A percentile compares a stretch with the other conserved stretches of the same genome.
phyloP scores from a whole-genome alignment of 345 rosid genomes.

The Sapria himalayana region DNA sequence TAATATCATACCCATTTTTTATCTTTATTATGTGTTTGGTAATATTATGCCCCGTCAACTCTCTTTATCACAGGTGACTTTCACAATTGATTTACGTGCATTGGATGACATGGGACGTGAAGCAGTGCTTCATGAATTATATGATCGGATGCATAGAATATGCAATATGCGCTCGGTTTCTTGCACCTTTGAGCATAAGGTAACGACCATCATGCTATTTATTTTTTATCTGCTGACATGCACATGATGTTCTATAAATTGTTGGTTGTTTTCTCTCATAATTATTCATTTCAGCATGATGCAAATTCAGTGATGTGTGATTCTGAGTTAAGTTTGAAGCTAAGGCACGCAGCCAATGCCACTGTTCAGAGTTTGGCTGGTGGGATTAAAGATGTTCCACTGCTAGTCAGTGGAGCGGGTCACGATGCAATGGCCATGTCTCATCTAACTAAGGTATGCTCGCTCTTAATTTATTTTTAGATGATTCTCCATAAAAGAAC shows the following conservation, averaged over 20 bases:
- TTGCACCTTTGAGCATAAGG: slow-evolving; percentile 76
- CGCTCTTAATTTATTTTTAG: neutral
- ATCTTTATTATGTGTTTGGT: too few relatives aligned
- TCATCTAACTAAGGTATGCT: slow-evolving; percentile 59
- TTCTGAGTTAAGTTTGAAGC: slow-evolving; percentile 34
- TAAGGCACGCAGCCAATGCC: slow-evolving; percentile 45
- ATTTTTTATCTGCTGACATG: neutral
- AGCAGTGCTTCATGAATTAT: slow-evolving; percentile 61
- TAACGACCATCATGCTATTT: slow-evolving; percentile 7
- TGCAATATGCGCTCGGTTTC: slow-evolving; percentile 67
- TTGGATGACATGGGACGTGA: slow-evolving; percentile 81
- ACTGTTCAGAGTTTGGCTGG: slow-evolving; percentile 51
- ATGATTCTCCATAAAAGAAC: too few relatives aligned
- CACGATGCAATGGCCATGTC: slow-evolving; percentile 98
- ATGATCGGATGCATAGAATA: slow-evolving; percentile 47
- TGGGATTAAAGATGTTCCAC: slow-evolving; percentile 44
- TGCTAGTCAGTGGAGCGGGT: slow-evolving; percentile 92
- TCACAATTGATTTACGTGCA: slow-evolving; percentile 83
- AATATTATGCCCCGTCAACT: too few relatives aligned
- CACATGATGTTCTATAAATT: neutral
- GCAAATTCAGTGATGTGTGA: slow-evolving; percentile 69
- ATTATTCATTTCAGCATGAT: slow-evolving; percentile 42
- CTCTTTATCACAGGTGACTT: slow-evolving; percentile 54
- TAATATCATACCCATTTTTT: too few relatives aligned
- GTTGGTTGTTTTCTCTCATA: neutral